Conservation (phyloP, 2,329 filamentous ascomycete genomes). For the Corinectria fuckeliana region DNA sequence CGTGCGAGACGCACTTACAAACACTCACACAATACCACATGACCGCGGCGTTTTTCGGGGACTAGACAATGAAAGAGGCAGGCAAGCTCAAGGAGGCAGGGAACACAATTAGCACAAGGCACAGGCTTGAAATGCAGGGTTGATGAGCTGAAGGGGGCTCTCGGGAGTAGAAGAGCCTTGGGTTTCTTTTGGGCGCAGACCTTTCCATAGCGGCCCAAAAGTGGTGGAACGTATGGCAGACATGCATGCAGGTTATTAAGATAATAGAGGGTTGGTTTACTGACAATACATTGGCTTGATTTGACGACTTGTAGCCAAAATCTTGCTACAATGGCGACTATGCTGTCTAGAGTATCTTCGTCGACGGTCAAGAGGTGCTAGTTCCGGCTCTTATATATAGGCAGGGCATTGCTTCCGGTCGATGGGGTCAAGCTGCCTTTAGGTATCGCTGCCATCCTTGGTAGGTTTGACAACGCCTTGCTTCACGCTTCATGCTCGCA, state of each 20-base stretch:
- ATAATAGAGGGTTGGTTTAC: constrained; percentile 31
- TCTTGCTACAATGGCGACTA: neutral
- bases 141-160: constrained; percentile 9
- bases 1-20: constrained; percentile 21
- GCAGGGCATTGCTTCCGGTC: neutral
- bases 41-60: constrained; percentile 41
- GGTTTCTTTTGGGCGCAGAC: constrained; percentile 18
- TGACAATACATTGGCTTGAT: constrained; percentile 4
- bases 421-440: neutral
- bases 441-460: neutral
- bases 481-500: constrained; percentile 19
- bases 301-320: neutral
- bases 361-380: neutral
- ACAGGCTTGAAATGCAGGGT: neutral
- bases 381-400: neutral
- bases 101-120: constrained; percentile 1
- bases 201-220: constrained; percentile 28
- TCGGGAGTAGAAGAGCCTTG: constrained; percentile 5
- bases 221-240: constrained; percentile 21
- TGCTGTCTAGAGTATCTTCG: no score
- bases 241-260: constrained; percentile 24
- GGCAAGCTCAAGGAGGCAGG: constrained; percentile 9
- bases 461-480: neutral
- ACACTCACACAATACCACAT: constrained; percentile 33
- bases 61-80: constrained; percentile 29